Evolutionary conservation across 495 filamentous ascomycete genomes (phyloP).

Genomic region (Darksidea phi): DNA sequence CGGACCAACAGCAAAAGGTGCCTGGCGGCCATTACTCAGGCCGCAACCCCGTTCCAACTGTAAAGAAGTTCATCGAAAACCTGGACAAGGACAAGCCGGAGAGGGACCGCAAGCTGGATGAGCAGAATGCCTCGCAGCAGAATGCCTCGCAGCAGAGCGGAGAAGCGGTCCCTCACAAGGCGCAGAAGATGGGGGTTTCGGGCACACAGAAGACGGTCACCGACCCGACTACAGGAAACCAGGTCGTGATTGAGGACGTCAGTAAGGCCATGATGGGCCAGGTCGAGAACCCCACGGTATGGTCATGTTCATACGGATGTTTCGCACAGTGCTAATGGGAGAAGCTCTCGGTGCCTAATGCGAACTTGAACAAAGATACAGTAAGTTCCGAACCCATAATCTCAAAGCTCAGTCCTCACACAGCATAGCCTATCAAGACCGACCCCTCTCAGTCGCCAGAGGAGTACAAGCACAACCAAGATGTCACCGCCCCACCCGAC

Average conservation of each 20-base stretch:
- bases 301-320: constrained; percentile 13
- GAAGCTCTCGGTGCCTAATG: constrained; percentile 82
- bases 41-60: constrained; percentile 76
- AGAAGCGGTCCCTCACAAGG: constrained; percentile 45
- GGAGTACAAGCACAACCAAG: constrained; percentile 81
- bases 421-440: constrained; percentile 57
- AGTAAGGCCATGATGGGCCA: constrained; percentile 65
- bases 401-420: constrained; percentile 33
- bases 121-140: constrained; percentile 56
- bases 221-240: constrained; percentile 80
- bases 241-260: constrained; percentile 86
- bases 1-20: constrained; percentile 39
- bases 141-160: constrained; percentile 41
- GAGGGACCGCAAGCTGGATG: constrained; percentile 68
- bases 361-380: constrained; percentile 75
- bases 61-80: constrained; percentile 76
- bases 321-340: not conserved
- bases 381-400: constrained; percentile 42
- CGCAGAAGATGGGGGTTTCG: constrained; percentile 48
- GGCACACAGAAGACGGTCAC: constrained; percentile 68
- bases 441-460: constrained; percentile 59
- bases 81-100: constrained; percentile 77
- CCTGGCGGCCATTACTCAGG: constrained; percentile 59
- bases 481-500: constrained; percentile 87
- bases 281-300: constrained; percentile 66